These are phyloP conservation scores for Phytopythium litorale DNA, from an alignment of 352 stramenopile genomes.

Conservation along the genomic window DNA sequence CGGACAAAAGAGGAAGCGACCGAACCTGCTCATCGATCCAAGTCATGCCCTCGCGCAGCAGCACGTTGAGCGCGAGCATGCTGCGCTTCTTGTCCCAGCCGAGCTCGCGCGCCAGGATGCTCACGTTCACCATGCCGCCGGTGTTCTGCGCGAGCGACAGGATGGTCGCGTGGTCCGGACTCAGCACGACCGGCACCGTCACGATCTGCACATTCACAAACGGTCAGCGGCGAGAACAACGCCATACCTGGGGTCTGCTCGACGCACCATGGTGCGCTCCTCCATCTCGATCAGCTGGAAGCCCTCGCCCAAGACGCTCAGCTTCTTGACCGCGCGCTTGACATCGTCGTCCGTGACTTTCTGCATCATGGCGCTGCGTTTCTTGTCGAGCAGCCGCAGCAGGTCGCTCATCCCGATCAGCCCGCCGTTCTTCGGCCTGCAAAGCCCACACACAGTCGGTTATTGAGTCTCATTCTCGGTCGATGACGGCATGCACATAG, in stretches of 20 bases:
- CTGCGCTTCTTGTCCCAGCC: conserved; percentile 91
- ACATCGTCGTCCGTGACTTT: conserved; percentile 92
- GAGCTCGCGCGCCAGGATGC: conserved; percentile 76
- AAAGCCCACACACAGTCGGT: neutral
- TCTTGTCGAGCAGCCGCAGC: conserved; percentile 65
- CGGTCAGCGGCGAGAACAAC: neutral
- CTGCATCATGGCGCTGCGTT: conserved; percentile 59
- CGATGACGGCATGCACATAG: too few species aligned
- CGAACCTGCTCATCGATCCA: conserved; percentile 93
- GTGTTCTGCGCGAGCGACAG: conserved; percentile 87
- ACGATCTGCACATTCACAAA: conserved; percentile 66
- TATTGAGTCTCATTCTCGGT: too few species aligned
- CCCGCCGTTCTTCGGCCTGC: conserved; percentile 77
- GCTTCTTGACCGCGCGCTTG: conserved; percentile 92
- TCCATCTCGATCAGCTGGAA: conserved; percentile 94
- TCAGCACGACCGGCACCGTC: conserved; percentile 94
- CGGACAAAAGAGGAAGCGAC: neutral
- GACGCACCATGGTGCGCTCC: conserved; percentile 81
- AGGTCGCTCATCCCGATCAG: conserved; percentile 82
- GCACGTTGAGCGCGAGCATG: conserved; percentile 88
- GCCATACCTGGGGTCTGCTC: neutral
- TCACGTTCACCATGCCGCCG: conserved; percentile 85
- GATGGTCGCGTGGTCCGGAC: conserved; percentile 93
- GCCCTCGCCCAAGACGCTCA: conserved; percentile 92
- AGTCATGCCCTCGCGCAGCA: conserved; percentile 94